Evolutionary conservation across 139 green algal species (phyloP).

Genomic region (Auxenochlorella pyrenoidosa): DNA sequence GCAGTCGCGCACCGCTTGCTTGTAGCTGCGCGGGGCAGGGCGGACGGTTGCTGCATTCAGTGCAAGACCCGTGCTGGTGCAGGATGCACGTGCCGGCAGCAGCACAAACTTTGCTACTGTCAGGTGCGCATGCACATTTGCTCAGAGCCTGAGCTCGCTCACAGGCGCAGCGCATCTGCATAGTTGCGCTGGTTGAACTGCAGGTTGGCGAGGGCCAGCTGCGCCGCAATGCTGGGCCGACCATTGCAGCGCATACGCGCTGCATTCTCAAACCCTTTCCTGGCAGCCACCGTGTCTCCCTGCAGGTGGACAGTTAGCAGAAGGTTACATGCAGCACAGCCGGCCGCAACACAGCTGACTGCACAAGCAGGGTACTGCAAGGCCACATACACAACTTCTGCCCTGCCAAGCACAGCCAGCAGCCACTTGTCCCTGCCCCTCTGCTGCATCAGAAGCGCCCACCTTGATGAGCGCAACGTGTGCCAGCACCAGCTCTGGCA

Average conservation of each 20-base stretch:
- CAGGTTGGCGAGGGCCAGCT: constrained; percentile 70
- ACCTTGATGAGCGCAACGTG: constrained; percentile 71
- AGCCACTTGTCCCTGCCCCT: too few relatives aligned
- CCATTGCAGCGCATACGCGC: constrained; percentile 59
- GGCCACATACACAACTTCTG: too few relatives aligned
- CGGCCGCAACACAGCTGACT: too few relatives aligned
- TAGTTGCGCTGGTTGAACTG: constrained; percentile 67
- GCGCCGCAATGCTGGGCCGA: constrained; percentile 60
- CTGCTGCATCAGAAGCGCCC: not conserved
- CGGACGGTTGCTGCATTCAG: not conserved
- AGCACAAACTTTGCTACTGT: not conserved
- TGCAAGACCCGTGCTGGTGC: not conserved
- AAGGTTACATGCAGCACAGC: not conserved
- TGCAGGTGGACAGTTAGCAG: constrained; percentile 29
- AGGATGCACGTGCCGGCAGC: not conserved
- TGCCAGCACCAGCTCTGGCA: constrained; percentile 69
- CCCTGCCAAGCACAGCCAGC: too few relatives aligned
- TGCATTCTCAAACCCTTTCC: constrained; percentile 59
- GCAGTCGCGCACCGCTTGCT: constrained; percentile 65
- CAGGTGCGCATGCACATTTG: not conserved
- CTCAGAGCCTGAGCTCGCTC: constrained; percentile 24
- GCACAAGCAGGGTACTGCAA: too few relatives aligned
- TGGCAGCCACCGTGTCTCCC: constrained; percentile 49
- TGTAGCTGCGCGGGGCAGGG: constrained; percentile 64
- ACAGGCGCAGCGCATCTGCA: constrained; percentile 65